Evolutionary conservation across 306 rosid species (phyloP), one percentile per base, ranked within the genome.

Genomic region (Acacia melanoxylon): DNA sequence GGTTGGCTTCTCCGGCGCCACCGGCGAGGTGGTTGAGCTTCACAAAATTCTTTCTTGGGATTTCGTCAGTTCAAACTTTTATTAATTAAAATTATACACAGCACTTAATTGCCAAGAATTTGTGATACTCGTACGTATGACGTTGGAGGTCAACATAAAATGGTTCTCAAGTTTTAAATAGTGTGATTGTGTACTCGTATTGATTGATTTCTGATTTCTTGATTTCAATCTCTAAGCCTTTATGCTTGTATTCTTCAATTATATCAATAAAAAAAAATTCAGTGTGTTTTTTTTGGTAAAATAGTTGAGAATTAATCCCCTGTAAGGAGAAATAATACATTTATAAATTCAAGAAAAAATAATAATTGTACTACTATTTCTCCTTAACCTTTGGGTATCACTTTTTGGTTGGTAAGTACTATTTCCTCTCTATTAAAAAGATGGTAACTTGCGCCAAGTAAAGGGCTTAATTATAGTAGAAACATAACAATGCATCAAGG

Each of bases 1-100:
- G 22, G 27, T 89, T 86, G 91, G 89, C 0, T 86, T 89, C 70
- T 89, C 89, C 11, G 89, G 84, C 17, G 77, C 86, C 20, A 86
- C 85, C 0, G 86, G 89, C 8, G 25, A 10, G 3, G 20, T 67
- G 24, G 78, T 69, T 74, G 89, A 84, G 74, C 10, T 29, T 11
- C 72, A 82, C 73, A 73, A 49, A 46, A 33, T 88, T 84, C 68
- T 17, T 67, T 72, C 81, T 9, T 84, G 91, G 89, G 59, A 11
- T 48, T 88, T 88, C 66, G 5, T 24, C 22, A 81, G 8, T 44
- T 83, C 86, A 48, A 49, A 40, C 70, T 65, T n/a, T 42, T 63
- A 63, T 29, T 63, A 6, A 62, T 5, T 58, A n/a, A 56, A 56
- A 56, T 1, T 49, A 49, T 3, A 49, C 9, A 54, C 27, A 54